Percentiles rank a stretch among this genome's conserved stretches.
These are phyloP conservation scores for Backusella australiensis DNA, from an alignment of 192 early-diverging fungal species.

Conservation along the genomic window DNA sequence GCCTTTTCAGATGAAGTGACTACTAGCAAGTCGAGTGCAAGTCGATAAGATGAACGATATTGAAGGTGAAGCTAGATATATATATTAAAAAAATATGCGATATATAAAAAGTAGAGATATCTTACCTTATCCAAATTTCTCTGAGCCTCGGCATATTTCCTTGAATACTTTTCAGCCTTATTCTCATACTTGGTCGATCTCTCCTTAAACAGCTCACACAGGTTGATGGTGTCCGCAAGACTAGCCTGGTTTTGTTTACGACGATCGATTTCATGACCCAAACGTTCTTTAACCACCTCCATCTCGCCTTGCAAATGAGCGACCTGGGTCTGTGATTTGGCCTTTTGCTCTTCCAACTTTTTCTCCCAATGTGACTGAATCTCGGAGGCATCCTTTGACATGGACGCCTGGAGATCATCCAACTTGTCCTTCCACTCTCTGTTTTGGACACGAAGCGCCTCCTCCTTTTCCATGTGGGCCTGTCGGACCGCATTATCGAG, in stretches of 20 bases:
- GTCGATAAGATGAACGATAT: conserved; percentile 2
- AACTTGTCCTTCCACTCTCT: conserved; percentile 12
- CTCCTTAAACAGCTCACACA: background rate
- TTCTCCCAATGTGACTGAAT: conserved; percentile 13
- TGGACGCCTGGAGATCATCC: conserved; percentile 6
- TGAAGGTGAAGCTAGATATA: background rate
- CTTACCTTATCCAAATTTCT: background rate
- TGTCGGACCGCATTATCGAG: background rate
- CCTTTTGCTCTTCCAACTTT: background rate
- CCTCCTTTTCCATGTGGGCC: background rate
- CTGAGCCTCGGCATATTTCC: background rate
- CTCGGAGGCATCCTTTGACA: conserved; percentile 12
- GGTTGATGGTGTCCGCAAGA: background rate
- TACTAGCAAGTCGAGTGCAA: background rate
- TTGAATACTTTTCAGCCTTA: background rate
- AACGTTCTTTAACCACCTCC: conserved; percentile 8
- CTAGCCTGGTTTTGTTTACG: background rate
- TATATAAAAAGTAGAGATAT: background rate
- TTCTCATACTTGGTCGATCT: background rate
- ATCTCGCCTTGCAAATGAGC: conserved; percentile 7
- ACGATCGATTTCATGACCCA: conserved; percentile 8
- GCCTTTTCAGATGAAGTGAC: background rate
- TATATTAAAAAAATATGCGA: background rate
- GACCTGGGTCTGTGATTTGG: background rate
- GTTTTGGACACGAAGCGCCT: background rate